A percentile compares a stretch with the other conserved stretches of the same genome.
These are phyloP conservation scores for Kodamaea arcana DNA, from an alignment of 1,139 yeast species.

Conservation along the genomic window DNA sequence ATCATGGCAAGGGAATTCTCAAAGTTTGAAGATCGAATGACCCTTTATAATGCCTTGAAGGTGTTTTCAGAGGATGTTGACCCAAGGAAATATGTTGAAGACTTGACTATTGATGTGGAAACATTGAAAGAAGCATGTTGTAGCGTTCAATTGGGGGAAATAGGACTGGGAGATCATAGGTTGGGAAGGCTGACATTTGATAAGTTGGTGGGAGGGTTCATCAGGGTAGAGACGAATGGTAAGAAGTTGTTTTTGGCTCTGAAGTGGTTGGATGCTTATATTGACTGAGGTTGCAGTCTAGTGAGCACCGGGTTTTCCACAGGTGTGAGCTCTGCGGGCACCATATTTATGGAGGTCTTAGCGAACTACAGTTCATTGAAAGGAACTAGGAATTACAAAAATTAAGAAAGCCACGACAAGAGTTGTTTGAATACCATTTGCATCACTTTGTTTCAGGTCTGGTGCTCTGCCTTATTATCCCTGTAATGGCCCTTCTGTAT, in stretches of 20 bases:
- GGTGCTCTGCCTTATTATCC: too few species aligned
- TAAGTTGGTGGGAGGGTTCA: conserved; percentile 51
- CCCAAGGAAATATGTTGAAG: conserved; percentile 19
- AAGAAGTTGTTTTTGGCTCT: conserved; percentile 51
- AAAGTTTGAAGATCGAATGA: conserved; percentile 56
- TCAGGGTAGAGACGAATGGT: conserved; percentile 55
- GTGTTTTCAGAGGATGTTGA: conserved; percentile 45
- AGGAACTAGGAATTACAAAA: too few species aligned
- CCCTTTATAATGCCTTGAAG: conserved; percentile 59
- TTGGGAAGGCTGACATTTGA: conserved; percentile 51
- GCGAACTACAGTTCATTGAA: too few species aligned
- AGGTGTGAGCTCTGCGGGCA: too few species aligned
- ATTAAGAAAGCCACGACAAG: too few species aligned
- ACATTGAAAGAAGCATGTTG: conserved; percentile 49
- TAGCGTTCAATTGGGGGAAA: conserved; percentile 41
- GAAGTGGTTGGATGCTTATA: conserved; percentile 57
- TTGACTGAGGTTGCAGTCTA: too few species aligned
- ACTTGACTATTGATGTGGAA: conserved; percentile 43
- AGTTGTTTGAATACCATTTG: too few species aligned
- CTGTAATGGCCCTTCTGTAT: too few species aligned
- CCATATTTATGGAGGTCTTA: too few species aligned
- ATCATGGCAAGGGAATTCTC: conserved; percentile 60
- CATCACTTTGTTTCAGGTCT: too few species aligned
- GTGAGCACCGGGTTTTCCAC: too few species aligned
- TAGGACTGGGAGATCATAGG: conserved; percentile 48